Conservation (phyloP, 2,329 filamentous ascomycete species). For the Aspergillus unguis region DNA sequence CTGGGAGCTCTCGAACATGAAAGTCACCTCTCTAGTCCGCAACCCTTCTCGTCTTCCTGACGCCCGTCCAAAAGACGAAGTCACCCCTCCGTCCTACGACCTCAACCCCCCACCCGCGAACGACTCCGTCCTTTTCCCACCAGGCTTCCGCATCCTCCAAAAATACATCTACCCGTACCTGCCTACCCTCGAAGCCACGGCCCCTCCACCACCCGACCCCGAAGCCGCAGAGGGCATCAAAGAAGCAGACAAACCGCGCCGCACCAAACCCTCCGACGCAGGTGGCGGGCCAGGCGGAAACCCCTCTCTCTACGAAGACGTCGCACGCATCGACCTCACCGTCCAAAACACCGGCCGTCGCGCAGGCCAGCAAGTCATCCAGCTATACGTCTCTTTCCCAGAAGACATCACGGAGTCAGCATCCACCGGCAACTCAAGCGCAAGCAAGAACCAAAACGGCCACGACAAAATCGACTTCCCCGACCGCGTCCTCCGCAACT, state of each 20-base stretch:
- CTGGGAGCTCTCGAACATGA: conserved; percentile 60
- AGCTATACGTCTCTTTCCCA: conserved; percentile 67
- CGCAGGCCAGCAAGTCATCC: conserved; percentile 50
- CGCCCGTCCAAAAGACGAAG: conserved; percentile 38
- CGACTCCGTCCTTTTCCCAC: conserved; percentile 59
- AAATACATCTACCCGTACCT: conserved; percentile 76
- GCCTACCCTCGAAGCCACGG: conserved; percentile 48
- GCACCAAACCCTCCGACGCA: conserved; percentile 52
- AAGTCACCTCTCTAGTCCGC: conserved; percentile 45
- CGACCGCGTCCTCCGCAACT: conserved; percentile 60
- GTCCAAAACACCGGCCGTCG: conserved; percentile 50
- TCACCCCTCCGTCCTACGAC: conserved; percentile 55
- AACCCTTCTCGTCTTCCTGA: conserved; percentile 49
- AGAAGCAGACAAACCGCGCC: conserved; percentile 47
- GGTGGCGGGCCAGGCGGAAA: conserved; percentile 60
- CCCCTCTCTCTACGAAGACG: conserved; percentile 50
- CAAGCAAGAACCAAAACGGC: conserved; percentile 25
- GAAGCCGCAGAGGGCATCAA: conserved; percentile 55
- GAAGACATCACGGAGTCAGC: conserved; percentile 27
- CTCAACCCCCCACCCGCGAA: conserved; percentile 51
- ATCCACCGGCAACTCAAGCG: too few relatives aligned
- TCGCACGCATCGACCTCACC: conserved; percentile 46
- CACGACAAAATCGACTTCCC: conserved; percentile 59
- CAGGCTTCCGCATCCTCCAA: conserved; percentile 57
- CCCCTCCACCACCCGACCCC: conserved; percentile 48